phyloP scores from a whole-genome alignment of 352 stramenopile species.

The Phytophthora vignae region DNA sequence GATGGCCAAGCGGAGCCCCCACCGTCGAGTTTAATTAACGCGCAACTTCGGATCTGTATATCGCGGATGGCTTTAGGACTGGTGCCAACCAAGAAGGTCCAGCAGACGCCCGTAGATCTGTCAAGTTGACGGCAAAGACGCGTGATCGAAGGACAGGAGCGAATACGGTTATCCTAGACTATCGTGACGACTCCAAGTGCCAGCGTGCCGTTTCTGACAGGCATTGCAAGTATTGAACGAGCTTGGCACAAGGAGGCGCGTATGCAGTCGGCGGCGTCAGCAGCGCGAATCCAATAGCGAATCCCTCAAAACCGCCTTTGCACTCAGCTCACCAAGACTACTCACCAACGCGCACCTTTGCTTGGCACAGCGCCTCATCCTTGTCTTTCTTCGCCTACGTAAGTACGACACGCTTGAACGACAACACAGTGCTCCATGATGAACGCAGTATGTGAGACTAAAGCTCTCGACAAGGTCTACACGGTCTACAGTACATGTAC shows the following conservation, averaged over 20 bases:
- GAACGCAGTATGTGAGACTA: no score
- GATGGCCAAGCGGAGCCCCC: no score
- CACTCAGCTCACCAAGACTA: slow-evolving; percentile 7
- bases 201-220: not conserved
- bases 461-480: not conserved
- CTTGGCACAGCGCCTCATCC: not conserved
- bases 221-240: not conserved
- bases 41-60: not conserved
- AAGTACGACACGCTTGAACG: not conserved
- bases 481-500: not conserved
- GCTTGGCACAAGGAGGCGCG: not conserved
- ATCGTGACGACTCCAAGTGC: slow-evolving; percentile 13
- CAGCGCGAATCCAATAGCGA: not conserved
- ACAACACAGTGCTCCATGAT: not conserved
- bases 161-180: slow-evolving; percentile 10
- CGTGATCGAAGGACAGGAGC: not conserved
- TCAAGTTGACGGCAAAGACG: slow-evolving; percentile 4
- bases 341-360: not conserved
- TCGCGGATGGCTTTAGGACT: not conserved
- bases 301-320: slow-evolving; percentile 18
- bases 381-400: not conserved
- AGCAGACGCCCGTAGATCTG: not conserved
- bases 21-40: not conserved
- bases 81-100: not conserved
- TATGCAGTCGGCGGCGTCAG: not conserved